Base-by-base conservation (phyloP, 495 filamentous ascomycete genomes). In the Physcia stellaris region DNA sequence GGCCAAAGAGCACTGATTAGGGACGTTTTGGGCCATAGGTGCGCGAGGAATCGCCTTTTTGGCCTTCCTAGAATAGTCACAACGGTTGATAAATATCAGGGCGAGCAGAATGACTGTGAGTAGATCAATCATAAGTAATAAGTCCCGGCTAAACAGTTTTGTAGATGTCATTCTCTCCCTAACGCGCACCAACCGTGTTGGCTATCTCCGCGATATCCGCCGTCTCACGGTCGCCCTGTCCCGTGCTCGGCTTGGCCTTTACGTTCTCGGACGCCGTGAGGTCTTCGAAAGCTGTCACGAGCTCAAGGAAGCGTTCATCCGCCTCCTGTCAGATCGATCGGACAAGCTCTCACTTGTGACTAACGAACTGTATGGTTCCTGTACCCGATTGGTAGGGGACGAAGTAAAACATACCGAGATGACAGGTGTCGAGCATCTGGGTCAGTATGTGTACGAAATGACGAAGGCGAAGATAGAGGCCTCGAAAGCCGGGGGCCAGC, bases 51-150 rank as follows among this genome's bases (percentile, higher is more conserved):
- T 46, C 59, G 75, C 2, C 60, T 99, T 20, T 99, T 99, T 60
- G 87, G 92, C 9, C 60, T 94, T 62, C 90, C 90, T 27, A 80
- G 79, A 55, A 77, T 82, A 32, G 85, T 99, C 19, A 83, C 81
- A 1, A 96, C 92, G 13, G 92, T 99, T 39, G 90, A 99, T 59
- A 93, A 92, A 57, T 99, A 95, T 49, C 90, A 99, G 64, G 90
- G 90, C 47, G 92, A 96, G 67, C 90, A 99, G 62, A 99, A 96
- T 60, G 90, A 95, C 51, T 96, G 86, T 92, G 63, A 73, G 83
- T 72, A 50, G 17, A 40, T 24, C 31, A 18, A 13, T 21, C 20
- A 22, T 16, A 6, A 16, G 16, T n/a, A n/a, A 9, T 18, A 17
- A 18, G 28, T n/a, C 24, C 22, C 22, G 17, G 12, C 35, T 20